Conservation (phyloP, 306 rosid genomes). For the Prunus dulcis region DNA sequence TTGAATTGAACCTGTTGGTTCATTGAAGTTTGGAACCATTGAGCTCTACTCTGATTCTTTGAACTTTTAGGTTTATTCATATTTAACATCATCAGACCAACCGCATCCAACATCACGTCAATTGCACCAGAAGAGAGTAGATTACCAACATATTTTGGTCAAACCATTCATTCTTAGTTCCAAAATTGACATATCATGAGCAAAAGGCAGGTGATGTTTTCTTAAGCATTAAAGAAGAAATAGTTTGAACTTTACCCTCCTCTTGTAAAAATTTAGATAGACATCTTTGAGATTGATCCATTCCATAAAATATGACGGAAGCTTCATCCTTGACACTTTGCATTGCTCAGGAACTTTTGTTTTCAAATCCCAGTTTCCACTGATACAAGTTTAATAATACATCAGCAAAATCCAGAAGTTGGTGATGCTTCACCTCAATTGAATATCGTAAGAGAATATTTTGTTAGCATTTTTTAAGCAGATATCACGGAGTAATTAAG, state of each 20-base stretch:
- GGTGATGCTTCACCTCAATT: not conserved
- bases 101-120: not conserved
- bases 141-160: not conserved
- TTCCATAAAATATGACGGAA: slow-evolving; percentile 82
- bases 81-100: not conserved
- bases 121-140: not conserved
- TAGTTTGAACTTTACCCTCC: slow-evolving; percentile 54
- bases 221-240: not conserved
- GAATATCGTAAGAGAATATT: not conserved
- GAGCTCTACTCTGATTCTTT: not conserved
- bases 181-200: not conserved
- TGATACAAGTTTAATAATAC: slow-evolving; percentile 25
- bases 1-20: not conserved
- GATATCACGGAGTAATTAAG: not conserved
- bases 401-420: slow-evolving; percentile 12
- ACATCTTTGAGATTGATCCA: slow-evolving; percentile 95
- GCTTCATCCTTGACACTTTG: slow-evolving; percentile 66
- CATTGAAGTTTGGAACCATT: not conserved
- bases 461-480: not conserved
- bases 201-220: not conserved
- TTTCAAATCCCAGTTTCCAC: slow-evolving; percentile 99
- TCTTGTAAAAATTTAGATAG: slow-evolving; percentile 75
- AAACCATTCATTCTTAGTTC: not conserved
- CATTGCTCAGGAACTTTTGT: slow-evolving; percentile 95
- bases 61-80: not conserved